These are phyloP conservation scores for Physcomitrium patens DNA, from an alignment of 225 moss, liverwort and hornwort species.

Conservation along the genomic window DNA sequence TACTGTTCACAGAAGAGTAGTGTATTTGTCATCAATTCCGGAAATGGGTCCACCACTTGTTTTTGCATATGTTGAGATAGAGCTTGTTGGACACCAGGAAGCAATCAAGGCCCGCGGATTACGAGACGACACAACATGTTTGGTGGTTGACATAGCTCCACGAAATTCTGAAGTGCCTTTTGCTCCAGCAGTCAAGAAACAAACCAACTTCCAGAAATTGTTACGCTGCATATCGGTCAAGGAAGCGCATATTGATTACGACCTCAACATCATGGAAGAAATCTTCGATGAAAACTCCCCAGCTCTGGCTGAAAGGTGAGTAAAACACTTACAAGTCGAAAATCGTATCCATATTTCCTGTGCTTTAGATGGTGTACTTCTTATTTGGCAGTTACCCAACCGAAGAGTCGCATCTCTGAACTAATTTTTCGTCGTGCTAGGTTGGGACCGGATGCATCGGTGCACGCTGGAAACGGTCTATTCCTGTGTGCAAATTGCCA, in stretches of 20 bases:
- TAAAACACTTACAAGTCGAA: background rate
- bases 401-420: background rate
- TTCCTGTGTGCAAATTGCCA: slow-evolving; percentile 61
- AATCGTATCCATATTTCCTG: background rate
- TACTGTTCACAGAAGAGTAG: background rate
- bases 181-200: slow-evolving; percentile 34
- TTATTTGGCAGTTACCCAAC: background rate
- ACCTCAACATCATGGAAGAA: slow-evolving; percentile 45
- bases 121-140: slow-evolving; percentile 73
- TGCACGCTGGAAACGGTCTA: slow-evolving; percentile 39
- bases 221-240: slow-evolving; percentile 24
- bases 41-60: background rate
- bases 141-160: slow-evolving; percentile 65
- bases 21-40: background rate
- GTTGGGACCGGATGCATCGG: slow-evolving; percentile 53
- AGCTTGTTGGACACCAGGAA: slow-evolving; percentile 37
- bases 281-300: slow-evolving; percentile 73
- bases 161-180: slow-evolving; percentile 17
- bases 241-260: background rate
- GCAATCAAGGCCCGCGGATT: slow-evolving; percentile 59
- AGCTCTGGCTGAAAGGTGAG: slow-evolving; percentile 50
- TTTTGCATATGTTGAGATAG: background rate
- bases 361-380: background rate
- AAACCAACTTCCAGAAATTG: slow-evolving; percentile 36
- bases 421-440: slow-evolving; percentile 24